phyloP scores from a whole-genome alignment of 352 stramenopile genomes.

The Phytophthora macrochlamydospora region DNA sequence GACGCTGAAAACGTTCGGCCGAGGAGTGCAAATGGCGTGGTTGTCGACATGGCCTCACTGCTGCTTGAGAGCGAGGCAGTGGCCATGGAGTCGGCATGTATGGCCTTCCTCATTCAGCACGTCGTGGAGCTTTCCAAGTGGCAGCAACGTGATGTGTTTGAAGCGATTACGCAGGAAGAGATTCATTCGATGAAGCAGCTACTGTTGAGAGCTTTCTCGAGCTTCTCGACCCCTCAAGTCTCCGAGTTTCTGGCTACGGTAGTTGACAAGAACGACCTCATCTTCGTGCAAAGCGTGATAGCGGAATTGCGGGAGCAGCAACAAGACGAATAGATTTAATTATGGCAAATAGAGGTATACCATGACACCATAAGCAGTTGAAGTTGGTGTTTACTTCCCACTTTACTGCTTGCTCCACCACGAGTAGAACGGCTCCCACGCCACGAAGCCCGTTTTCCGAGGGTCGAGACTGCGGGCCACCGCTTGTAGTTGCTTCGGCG shows the following conservation, averaged over 20 bases:
- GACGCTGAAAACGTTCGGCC: slow-evolving; percentile 29
- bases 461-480: slow-evolving; percentile 51
- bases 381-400: too few relatives aligned
- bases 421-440: slow-evolving; percentile 68
- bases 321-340: slow-evolving; percentile 20
- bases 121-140: slow-evolving; percentile 48
- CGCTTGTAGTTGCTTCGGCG: slow-evolving; percentile 52
- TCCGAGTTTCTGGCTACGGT: slow-evolving; percentile 57
- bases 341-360: slow-evolving; percentile 16
- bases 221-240: slow-evolving; percentile 46
- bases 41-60: slow-evolving; percentile 35
- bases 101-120: slow-evolving; percentile 58
- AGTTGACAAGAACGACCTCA: slow-evolving; percentile 38
- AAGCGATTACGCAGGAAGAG: slow-evolving; percentile 31
- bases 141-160: slow-evolving; percentile 24
- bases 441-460: slow-evolving; percentile 56
- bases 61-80: slow-evolving; percentile 32
- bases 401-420: slow-evolving; percentile 55
- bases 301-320: slow-evolving; percentile 29
- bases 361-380: too few relatives aligned
- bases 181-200: slow-evolving; percentile 46
- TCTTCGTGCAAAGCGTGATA: slow-evolving; percentile 42
- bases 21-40: slow-evolving; percentile 24
- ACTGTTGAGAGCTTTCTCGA: slow-evolving; percentile 40
- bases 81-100: slow-evolving; percentile 38